phyloP scores from a whole-genome alignment of 192 early-diverging fungal genomes.

The Spinellus fusiger region DNA sequence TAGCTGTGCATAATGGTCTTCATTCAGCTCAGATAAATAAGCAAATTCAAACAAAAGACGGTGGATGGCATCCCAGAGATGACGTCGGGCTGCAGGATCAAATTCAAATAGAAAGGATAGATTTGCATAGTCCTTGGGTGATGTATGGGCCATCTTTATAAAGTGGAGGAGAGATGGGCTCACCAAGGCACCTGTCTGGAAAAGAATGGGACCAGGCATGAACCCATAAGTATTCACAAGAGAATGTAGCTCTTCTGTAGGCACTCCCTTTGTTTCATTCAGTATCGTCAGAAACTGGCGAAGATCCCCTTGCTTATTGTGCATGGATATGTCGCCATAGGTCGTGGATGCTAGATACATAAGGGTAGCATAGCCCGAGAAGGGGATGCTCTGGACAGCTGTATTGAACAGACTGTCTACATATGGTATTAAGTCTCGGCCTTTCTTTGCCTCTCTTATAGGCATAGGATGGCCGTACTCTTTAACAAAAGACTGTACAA shows the following conservation, averaged over 20 bases:
- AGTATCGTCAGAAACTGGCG: background rate
- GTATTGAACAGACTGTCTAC: no score
- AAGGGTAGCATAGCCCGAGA: constrained; percentile 1
- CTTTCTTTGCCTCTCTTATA: background rate
- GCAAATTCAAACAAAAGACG: background rate
- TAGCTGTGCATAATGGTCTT: background rate
- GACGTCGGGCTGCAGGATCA: background rate
- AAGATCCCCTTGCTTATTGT: background rate
- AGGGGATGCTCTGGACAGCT: background rate
- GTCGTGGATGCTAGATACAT: background rate
- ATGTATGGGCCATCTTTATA: background rate
- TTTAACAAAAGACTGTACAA: background rate
- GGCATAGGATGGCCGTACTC: background rate
- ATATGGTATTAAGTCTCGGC: no score
- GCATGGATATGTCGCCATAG: background rate
- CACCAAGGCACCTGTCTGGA: no score
- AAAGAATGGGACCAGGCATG: no score
- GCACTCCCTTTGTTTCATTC: no score
- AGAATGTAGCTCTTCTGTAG: no score
- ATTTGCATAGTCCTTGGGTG: background rate
- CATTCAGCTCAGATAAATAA: background rate
- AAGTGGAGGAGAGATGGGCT: background rate
- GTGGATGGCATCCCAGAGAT: background rate
- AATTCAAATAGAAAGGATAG: background rate
- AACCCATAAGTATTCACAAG: no score